Evolutionary conservation across 768 basidiomycete genomes (phyloP).

Genomic region (Pleurotus salmoneostramineus): DNA sequence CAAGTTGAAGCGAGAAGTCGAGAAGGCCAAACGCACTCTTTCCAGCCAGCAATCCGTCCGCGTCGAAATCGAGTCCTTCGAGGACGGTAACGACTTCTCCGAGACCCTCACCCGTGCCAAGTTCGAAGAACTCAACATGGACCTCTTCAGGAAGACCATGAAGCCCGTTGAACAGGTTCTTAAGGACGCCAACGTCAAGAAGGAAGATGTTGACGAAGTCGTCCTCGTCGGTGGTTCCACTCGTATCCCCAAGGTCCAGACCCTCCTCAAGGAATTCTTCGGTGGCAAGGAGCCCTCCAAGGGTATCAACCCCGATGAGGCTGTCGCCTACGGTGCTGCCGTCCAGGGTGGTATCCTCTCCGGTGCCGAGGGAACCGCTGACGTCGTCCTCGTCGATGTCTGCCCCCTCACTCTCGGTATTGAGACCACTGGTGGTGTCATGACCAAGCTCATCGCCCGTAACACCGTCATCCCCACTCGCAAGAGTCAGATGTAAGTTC

Average conservation of each 20-base stretch:
- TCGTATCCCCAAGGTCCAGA: slow-evolving; percentile 99
- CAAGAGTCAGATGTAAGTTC: slow-evolving; percentile 84
- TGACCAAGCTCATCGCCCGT: slow-evolving; percentile 95
- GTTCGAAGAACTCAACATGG: slow-evolving; percentile 98
- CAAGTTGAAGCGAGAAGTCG: slow-evolving; percentile 90
- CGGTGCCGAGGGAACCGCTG: slow-evolving; percentile 86
- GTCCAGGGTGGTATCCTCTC: slow-evolving; percentile 98
- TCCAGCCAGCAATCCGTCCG: slow-evolving; percentile 86
- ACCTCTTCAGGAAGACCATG: slow-evolving; percentile 99
- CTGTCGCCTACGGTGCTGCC: slow-evolving; percentile 97
- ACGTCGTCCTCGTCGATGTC: slow-evolving; percentile 94
- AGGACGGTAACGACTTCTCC: slow-evolving; percentile 94
- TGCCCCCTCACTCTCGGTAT: slow-evolving; percentile 97
- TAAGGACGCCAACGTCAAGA: slow-evolving; percentile 97
- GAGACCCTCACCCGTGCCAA: slow-evolving; percentile 97
- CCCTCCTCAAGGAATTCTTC: slow-evolving; percentile 97
- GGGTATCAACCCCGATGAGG: slow-evolving; percentile 99
- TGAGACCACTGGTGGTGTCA: slow-evolving; percentile 97
- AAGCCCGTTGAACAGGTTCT: slow-evolving; percentile 98
- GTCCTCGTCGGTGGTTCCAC: slow-evolving; percentile 97
- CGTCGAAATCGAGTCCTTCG: slow-evolving; percentile 95
- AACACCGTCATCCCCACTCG: slow-evolving; percentile 98
- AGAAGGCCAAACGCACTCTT: slow-evolving; percentile 93
- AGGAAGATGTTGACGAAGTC: slow-evolving; percentile 92
- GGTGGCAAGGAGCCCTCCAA: slow-evolving; percentile 95